Evolutionary conservation across 2,329 filamentous ascomycete genomes (phyloP).

Genomic region (Microcera coccophila): DNA sequence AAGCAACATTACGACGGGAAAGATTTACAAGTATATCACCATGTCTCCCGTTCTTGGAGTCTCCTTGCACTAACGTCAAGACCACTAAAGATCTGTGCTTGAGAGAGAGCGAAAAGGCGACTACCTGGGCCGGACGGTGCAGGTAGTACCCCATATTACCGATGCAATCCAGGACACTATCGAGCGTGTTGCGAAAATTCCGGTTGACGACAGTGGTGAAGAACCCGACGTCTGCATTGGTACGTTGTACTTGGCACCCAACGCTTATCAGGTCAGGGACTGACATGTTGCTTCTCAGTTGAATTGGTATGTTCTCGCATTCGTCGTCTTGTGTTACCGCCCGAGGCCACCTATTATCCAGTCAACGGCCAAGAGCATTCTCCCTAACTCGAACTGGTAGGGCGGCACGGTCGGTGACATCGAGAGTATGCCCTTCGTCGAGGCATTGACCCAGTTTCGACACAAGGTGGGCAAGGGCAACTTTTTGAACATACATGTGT

Average conservation of each 20-base stretch:
- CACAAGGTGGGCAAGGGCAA: constrained; percentile 70
- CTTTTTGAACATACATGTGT: constrained; percentile 86
- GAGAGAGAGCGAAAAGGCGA: constrained; percentile 63
- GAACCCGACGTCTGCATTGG: constrained; percentile 91
- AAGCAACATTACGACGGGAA: constrained; percentile 96
- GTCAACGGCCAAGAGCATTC: not conserved
- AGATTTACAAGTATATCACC: constrained; percentile 90
- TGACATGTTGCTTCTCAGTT: constrained; percentile 26
- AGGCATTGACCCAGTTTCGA: constrained; percentile 77
- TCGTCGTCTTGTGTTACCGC: too few species aligned
- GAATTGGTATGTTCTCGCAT: constrained; percentile 33
- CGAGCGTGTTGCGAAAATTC: constrained; percentile 75
- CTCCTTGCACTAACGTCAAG: not conserved
- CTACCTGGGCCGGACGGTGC: constrained; percentile 67
- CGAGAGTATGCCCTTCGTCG: constrained; percentile 81
- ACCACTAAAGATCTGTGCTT: constrained; percentile 11
- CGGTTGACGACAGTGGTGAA: constrained; percentile 78
- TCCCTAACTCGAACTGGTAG: constrained; percentile 20
- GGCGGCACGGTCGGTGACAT: constrained; percentile 73
- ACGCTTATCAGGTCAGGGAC: too few species aligned
- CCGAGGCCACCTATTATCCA: not conserved
- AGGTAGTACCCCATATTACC: constrained; percentile 77
- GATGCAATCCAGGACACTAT: constrained; percentile 93
- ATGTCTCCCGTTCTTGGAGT: not conserved
- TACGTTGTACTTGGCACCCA: too few species aligned